These are phyloP conservation scores for Colletotrichum tofieldiae DNA, from an alignment of 2,329 filamentous ascomycete genomes.

Conservation along the genomic window DNA sequence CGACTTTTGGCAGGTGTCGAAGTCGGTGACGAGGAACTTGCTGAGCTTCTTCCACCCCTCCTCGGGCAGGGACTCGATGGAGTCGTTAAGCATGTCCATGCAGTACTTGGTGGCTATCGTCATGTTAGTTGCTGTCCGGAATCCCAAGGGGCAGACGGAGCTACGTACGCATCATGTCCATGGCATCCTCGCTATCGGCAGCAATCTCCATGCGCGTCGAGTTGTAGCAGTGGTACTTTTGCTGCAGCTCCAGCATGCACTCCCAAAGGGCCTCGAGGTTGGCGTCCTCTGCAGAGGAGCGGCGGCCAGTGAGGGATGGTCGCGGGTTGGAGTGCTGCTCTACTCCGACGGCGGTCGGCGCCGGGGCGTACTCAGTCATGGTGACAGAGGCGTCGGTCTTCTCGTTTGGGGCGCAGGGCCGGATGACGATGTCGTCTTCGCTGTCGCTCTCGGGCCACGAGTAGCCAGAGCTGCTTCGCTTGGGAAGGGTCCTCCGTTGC, in stretches of 20 bases:
- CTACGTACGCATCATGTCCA: slow-evolving; percentile 43
- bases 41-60: slow-evolving; percentile 45
- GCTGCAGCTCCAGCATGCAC: slow-evolving; percentile 44
- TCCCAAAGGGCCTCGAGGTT: slow-evolving; percentile 42
- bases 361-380: slow-evolving; percentile 39
- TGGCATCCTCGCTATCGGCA: slow-evolving; percentile 40
- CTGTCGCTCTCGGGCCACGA: slow-evolving; percentile 42
- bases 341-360: neutral
- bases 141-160: neutral
- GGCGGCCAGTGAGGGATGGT: slow-evolving; percentile 34
- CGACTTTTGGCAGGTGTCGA: slow-evolving; percentile 28
- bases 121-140: neutral
- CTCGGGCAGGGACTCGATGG: slow-evolving; percentile 45
- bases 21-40: slow-evolving; percentile 41
- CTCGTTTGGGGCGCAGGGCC: slow-evolving; percentile 36
- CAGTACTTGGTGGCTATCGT: slow-evolving; percentile 45
- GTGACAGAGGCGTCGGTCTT: slow-evolving; percentile 37
- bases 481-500: slow-evolving; percentile 23
- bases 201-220: slow-evolving; percentile 45
- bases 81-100: slow-evolving; percentile 47
- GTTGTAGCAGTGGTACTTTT: slow-evolving; percentile 44
- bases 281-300: slow-evolving; percentile 34
- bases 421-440: slow-evolving; percentile 42
- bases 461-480: slow-evolving; percentile 36
- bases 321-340: slow-evolving; percentile 14